Evolutionary conservation across 805 yeast genomes (phyloP).

Genomic region (Zygoascus biomembranicola): DNA sequence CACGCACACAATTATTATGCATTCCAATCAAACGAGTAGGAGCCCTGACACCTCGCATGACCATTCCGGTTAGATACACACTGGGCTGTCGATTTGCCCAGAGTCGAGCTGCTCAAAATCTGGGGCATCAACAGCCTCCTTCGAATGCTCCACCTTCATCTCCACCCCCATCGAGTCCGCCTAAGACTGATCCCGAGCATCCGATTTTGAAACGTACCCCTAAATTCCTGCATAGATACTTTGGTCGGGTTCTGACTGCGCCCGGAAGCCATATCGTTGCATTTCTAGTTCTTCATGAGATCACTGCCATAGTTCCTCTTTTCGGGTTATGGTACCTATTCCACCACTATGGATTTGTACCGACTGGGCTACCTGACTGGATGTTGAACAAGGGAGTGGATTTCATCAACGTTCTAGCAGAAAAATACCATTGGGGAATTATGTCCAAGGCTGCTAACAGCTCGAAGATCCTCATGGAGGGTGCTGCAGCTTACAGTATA

Average conservation of each 20-base stretch:
- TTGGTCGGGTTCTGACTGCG: conserved; percentile 38
- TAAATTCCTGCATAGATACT: neutral
- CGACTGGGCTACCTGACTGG: conserved; percentile 51
- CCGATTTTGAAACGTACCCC: neutral
- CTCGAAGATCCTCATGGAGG: conserved; percentile 52
- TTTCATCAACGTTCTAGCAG: conserved; percentile 43
- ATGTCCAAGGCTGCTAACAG: conserved; percentile 39
- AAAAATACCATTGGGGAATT: conserved; percentile 25
- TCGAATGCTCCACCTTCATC: neutral
- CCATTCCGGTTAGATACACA: neutral
- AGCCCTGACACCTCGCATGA: no score
- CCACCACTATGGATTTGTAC: conserved; percentile 46
- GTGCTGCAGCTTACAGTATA: conserved; percentile 65
- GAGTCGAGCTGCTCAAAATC: neutral
- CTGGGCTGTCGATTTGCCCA: neutral
- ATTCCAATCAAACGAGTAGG: no score
- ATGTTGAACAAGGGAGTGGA: conserved; percentile 51
- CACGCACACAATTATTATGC: no score
- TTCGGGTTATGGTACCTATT: conserved; percentile 59
- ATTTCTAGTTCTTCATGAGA: conserved; percentile 61
- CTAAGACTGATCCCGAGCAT: neutral
- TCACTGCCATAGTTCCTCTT: conserved; percentile 66
- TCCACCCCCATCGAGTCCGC: neutral
- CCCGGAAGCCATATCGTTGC: conserved; percentile 57
- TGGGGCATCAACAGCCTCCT: neutral